phyloP scores from a whole-genome alignment of 768 basidiomycete genomes.

The Postia placenta region DNA sequence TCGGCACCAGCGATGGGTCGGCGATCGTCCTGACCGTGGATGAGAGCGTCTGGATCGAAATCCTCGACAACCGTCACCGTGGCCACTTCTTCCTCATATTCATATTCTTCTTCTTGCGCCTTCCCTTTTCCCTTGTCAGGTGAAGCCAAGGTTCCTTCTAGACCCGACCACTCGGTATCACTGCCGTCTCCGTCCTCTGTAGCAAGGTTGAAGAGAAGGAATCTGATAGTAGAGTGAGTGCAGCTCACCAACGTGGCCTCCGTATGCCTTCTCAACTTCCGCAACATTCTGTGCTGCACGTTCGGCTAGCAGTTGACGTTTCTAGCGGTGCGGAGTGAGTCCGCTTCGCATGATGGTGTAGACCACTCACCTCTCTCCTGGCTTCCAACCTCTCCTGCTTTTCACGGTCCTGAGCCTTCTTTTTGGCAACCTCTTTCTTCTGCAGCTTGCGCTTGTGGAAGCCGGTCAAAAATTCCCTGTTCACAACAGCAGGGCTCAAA shows the following conservation, averaged over 20 bases:
- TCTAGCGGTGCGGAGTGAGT: constrained; percentile 36
- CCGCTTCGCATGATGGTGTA: constrained; percentile 12
- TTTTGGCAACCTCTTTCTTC: constrained; percentile 69
- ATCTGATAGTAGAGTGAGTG: too few relatives aligned
- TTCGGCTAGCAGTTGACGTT: constrained; percentile 71
- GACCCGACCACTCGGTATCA: constrained; percentile 41
- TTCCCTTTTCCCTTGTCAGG: constrained; percentile 18
- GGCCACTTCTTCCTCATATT: constrained; percentile 79
- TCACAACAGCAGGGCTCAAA: not conserved
- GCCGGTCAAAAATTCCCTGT: constrained; percentile 78
- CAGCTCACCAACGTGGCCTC: constrained; percentile 21
- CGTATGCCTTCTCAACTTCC: constrained; percentile 71
- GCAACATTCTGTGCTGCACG: constrained; percentile 73
- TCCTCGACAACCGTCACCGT: constrained; percentile 91
- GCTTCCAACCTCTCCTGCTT: constrained; percentile 68
- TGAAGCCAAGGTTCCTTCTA: constrained; percentile 21
- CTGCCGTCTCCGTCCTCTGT: constrained; percentile 11
- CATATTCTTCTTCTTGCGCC: constrained; percentile 62
- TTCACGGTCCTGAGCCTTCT: constrained; percentile 69
- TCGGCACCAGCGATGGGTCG: constrained; percentile 9
- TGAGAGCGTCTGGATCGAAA: constrained; percentile 67
- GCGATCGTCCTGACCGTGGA: constrained; percentile 33
- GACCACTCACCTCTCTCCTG: constrained; percentile 60
- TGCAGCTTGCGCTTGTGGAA: constrained; percentile 90
- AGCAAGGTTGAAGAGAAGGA: too few relatives aligned